A percentile compares a stretch with the other conserved stretches of the same genome.
phyloP scores from a whole-genome alignment of 441 rosid species.

The Populus hybrid region DNA sequence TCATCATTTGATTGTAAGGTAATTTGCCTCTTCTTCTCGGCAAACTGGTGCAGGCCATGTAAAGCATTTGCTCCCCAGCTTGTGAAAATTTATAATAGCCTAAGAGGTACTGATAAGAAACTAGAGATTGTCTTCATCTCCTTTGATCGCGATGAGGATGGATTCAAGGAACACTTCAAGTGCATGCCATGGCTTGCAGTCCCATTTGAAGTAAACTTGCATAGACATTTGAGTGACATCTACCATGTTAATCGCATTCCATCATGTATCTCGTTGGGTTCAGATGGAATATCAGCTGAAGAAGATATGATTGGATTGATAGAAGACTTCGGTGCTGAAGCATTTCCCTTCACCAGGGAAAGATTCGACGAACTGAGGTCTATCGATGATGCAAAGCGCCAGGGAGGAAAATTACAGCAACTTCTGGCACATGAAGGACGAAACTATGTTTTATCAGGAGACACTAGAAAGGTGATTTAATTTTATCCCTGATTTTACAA shows the following conservation, averaged over 20 bases:
- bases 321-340: conserved; percentile 70
- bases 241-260: conserved; percentile 57
- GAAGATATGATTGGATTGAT: conserved; percentile 60
- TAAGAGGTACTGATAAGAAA: conserved; percentile 41
- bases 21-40: conserved; percentile 71
- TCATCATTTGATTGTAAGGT: conserved; percentile 48
- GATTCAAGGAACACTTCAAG: conserved; percentile 59
- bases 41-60: conserved; percentile 89
- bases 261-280: conserved; percentile 46
- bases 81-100: conserved; percentile 46
- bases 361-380: conserved; percentile 62
- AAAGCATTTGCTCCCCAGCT: conserved; percentile 59
- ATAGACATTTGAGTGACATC: conserved; percentile 36
- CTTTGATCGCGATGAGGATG: conserved; percentile 59
- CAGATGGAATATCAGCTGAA: conserved; percentile 39
- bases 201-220: conserved; percentile 49
- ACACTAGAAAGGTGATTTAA: conserved; percentile 45
- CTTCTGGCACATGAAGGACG: conserved; percentile 55
- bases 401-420: conserved; percentile 56
- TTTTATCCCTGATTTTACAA: background rate
- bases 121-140: conserved; percentile 71
- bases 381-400: conserved; percentile 49
- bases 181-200: conserved; percentile 81
- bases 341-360: conserved; percentile 67
- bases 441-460: conserved; percentile 44